Conservation (phyloP, 2,329 filamentous ascomycete genomes). For the Nothopassalora personata region DNA sequence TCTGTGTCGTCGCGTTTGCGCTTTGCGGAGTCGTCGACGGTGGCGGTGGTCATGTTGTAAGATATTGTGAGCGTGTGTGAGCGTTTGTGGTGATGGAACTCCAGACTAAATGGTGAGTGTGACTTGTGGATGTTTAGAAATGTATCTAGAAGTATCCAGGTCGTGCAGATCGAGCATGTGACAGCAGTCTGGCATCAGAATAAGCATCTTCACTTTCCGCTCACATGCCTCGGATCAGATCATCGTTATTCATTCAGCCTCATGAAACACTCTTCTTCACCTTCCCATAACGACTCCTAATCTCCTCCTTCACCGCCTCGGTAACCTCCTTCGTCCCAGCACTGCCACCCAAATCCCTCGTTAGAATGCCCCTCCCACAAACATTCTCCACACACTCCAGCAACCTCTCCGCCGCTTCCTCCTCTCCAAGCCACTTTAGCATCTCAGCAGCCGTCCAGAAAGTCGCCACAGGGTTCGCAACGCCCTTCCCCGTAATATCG, state of each 20-base stretch:
- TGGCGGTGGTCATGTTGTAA: background rate
- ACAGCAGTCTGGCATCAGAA: no score
- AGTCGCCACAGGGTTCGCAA: conserved; percentile 56
- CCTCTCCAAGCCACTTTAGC: conserved; percentile 54
- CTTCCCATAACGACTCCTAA: conserved; percentile 22
- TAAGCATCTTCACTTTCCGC: background rate
- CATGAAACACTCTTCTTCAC: background rate
- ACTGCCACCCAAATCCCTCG: conserved; percentile 50
- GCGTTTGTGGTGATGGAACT: background rate
- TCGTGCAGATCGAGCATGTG: no score
- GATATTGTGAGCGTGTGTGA: background rate
- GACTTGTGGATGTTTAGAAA: no score
- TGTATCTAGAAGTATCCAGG: no score
- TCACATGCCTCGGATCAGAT: background rate
- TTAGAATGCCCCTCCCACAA: conserved; percentile 48
- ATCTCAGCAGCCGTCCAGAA: conserved; percentile 58
- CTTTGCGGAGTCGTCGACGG: background rate
- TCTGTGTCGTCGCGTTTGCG: background rate
- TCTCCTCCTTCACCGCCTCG: conserved; percentile 38
- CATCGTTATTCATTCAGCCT: background rate
- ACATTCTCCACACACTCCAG: conserved; percentile 52
- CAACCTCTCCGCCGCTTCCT: conserved; percentile 45
- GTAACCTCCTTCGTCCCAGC: conserved; percentile 40
- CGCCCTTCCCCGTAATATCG: conserved; percentile 56
- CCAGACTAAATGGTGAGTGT: no score